Base-by-base conservation (phyloP, 305 asterid genomes). In the Rubia tinctorum region DNA sequence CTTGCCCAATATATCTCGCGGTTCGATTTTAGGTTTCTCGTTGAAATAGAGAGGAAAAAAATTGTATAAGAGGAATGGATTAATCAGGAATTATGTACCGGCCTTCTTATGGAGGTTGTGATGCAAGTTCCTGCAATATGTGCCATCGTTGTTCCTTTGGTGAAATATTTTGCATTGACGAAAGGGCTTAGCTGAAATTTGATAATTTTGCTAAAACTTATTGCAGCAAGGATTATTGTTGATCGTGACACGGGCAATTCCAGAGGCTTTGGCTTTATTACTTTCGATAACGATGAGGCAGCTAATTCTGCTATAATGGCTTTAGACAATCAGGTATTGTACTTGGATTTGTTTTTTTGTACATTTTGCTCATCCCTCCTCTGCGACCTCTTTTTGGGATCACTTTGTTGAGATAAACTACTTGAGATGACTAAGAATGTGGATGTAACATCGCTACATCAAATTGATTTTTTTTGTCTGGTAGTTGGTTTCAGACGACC, bases 231-330 rank as follows among this genome's bases (percentile, higher is more conserved):
- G 80, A 85, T 91, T 66, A 88, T 93, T 43, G 30, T 79, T 7
- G 97, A 93, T 40, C 94, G 96, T 62, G 96, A 91, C 8, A 84
- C 88, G 73, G 95, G 95, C 69, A 87, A 90, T 69, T 93, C 98
- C 45, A 83, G 93, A 81, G 98, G 98, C 71, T 93, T 91, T 82
- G 97, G 93, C 66, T 93, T 93, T 49, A 84, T 93, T 73, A 91
- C 98, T 7, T 93, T 69, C 74, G 63, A 81, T 7, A 71, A 81
- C 42, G 18, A 66, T 39, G 97, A 91, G 74, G 97, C 84, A 75
- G 98, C 98, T 62, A 83, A 91, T 39, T 85, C 96, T 80, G 97
- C 97, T 49, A 91, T 93, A 75, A 95, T 87, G 82, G 98, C 97
- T 56, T 80, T 90, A 85, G 95, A 91, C 79, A 87, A 85, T 72